A percentile compares a stretch with the other conserved stretches of the same genome.
phyloP scores from a whole-genome alignment of 257 asterid species.

The Solanum chaucha region DNA sequence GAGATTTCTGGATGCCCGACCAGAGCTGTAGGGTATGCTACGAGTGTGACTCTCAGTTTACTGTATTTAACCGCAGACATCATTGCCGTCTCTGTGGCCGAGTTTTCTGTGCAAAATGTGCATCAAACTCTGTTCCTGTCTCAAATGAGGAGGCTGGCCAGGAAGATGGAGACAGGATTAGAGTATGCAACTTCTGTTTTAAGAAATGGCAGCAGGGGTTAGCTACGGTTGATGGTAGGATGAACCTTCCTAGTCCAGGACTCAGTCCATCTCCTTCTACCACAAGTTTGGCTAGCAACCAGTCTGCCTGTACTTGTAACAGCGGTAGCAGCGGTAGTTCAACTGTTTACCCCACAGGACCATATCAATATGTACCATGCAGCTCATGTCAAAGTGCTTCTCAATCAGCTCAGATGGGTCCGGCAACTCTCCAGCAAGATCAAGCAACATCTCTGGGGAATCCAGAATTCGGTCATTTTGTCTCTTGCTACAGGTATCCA shows the following conservation, averaged over 20 bases:
- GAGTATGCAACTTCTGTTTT: slow-evolving; percentile 80
- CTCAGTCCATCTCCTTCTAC: slow-evolving; percentile 53
- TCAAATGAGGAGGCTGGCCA: slow-evolving; percentile 17
- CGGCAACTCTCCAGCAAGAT: slow-evolving; percentile 21
- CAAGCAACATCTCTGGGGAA: slow-evolving; percentile 23
- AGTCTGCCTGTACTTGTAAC: slow-evolving; percentile 67
- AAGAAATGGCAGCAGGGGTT: slow-evolving; percentile 65
- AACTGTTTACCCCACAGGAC: slow-evolving; percentile 45
- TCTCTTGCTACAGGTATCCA: slow-evolving; percentile 58
- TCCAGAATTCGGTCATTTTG: slow-evolving; percentile 28
- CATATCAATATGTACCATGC: slow-evolving; percentile 60
- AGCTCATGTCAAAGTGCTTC: slow-evolving; percentile 27
- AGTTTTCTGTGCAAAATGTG: slow-evolving; percentile 78
- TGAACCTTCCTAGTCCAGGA: slow-evolving; percentile 35
- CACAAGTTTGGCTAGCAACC: slow-evolving; percentile 68
- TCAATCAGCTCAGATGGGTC: slow-evolving; percentile 34
- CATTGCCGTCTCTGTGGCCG: slow-evolving; percentile 93
- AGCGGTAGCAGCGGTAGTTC: slow-evolving; percentile 65
- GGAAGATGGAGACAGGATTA: slow-evolving; percentile 65
- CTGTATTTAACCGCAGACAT: slow-evolving; percentile 81
- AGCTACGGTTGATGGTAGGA: slow-evolving; percentile 48
- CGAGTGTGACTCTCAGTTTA: slow-evolving; percentile 84
- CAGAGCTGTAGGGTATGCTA: slow-evolving; percentile 94
- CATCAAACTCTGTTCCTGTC: slow-evolving; percentile 68
- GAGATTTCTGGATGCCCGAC: slow-evolving; percentile 99